Conservation (phyloP, 805 yeast species). For the Sugiyamaella valdiviana region DNA sequence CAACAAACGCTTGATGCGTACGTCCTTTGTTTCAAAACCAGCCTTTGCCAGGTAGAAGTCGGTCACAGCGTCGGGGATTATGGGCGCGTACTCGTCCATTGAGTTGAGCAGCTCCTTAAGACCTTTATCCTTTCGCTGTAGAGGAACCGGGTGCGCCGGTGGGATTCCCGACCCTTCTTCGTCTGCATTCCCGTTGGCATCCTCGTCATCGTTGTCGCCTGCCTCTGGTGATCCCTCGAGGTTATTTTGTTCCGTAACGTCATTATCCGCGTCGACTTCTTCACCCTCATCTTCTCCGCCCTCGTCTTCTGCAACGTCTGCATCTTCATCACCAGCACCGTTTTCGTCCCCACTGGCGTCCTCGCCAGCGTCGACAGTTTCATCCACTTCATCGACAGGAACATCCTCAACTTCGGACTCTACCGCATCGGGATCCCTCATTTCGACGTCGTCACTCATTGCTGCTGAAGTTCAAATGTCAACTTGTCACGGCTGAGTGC, state of each 20-base stretch:
- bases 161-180: conserved; percentile 19
- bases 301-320: conserved; percentile 5
- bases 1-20: conserved; percentile 70
- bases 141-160: conserved; percentile 20
- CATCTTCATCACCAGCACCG: conserved; percentile 3
- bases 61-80: conserved; percentile 93
- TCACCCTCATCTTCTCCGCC: conserved; percentile 24
- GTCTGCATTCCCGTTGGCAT: conserved; percentile 5
- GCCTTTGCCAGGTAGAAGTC: conserved; percentile 83
- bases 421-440: conserved; percentile 5
- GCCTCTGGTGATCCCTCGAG: background rate
- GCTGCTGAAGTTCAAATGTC: background rate
- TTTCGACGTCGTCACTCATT: conserved; percentile 1
- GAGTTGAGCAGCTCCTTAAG: conserved; percentile 75
- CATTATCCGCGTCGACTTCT: conserved; percentile 26
- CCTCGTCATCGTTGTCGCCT: conserved; percentile 6
- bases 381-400: background rate
- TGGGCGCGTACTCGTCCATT: conserved; percentile 93
- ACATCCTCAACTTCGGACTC: background rate
- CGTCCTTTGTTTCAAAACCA: conserved; percentile 77
- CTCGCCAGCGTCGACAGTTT: conserved; percentile 5
- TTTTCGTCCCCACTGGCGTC: conserved; percentile 2
- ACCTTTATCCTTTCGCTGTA: conserved; percentile 25
- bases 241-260: conserved; percentile 18
- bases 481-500: background rate